A percentile compares a stretch with the other conserved stretches of the same genome.
phyloP scores from a whole-genome alignment of 768 basidiomycete species.

The Trametes cinnabarina region DNA sequence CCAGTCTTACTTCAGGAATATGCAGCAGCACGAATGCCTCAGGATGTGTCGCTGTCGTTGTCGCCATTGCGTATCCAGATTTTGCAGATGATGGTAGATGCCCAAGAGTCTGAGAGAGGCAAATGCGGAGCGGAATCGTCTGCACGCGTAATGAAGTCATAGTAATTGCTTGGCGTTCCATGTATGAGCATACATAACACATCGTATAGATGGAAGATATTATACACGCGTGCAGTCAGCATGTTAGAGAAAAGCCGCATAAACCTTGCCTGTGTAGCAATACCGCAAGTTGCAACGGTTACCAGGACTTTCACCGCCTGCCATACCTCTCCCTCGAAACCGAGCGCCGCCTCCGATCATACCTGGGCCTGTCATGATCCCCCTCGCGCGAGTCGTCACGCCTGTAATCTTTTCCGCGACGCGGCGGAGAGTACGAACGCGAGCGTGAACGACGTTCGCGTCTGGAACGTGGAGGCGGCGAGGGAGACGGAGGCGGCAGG shows the following conservation, averaged over 20 bases:
- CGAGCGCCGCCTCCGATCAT: constrained; percentile 16
- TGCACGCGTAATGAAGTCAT: background rate
- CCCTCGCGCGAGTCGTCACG: constrained; percentile 19
- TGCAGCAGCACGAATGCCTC: constrained; percentile 54
- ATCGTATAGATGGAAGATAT: no score
- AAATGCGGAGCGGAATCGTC: background rate
- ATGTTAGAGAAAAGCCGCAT: background rate
- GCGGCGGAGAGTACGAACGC: constrained; percentile 11
- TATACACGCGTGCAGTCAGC: no score
- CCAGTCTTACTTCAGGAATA: constrained; percentile 47
- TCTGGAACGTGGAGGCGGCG: constrained; percentile 21
- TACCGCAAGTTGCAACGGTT: no score
- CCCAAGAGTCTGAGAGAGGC: background rate
- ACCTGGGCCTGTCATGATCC: constrained; percentile 8
- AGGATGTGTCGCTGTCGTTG: constrained; percentile 14
- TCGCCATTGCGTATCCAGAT: background rate
- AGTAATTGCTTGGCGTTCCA: constrained; percentile 2
- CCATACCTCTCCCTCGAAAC: constrained; percentile 21
- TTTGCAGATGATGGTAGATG: background rate
- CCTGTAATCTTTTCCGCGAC: constrained; percentile 8
- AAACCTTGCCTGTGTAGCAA: no score
- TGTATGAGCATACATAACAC: background rate
- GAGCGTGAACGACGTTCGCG: constrained; percentile 17
- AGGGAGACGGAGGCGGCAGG: constrained; percentile 20
- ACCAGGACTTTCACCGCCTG: constrained; percentile 11